These are phyloP conservation scores for Yarrowia bubula DNA, from an alignment of 805 yeast genomes.

Conservation along the genomic window DNA sequence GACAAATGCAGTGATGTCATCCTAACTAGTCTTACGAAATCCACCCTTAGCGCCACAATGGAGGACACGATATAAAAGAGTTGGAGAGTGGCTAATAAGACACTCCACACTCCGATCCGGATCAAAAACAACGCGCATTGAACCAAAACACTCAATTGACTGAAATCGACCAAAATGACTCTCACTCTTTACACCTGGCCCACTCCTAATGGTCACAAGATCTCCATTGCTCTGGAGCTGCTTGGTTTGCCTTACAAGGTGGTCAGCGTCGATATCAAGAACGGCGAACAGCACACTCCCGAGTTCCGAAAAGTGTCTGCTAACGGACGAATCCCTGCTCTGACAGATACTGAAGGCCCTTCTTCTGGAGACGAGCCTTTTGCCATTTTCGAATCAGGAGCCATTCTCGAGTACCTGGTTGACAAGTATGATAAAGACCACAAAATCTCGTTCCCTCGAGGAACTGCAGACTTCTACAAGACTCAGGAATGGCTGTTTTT, in stretches of 20 bases:
- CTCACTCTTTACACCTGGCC: constrained; percentile 46
- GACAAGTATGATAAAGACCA: constrained; percentile 60
- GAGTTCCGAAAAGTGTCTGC: constrained; percentile 60
- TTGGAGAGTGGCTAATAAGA: background rate
- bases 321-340: constrained; percentile 62
- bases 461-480: constrained; percentile 47
- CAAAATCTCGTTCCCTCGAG: constrained; percentile 42
- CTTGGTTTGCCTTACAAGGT: constrained; percentile 41
- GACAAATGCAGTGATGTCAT: constrained; percentile 5
- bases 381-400: constrained; percentile 55
- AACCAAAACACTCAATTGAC: background rate
- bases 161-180: background rate
- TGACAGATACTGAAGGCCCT: constrained; percentile 36
- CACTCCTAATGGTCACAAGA: constrained; percentile 47
- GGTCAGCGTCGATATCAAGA: constrained; percentile 44
- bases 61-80: background rate
- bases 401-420: constrained; percentile 57
- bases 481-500: constrained; percentile 50
- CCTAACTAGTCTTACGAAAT: background rate
- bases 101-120: background rate
- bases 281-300: constrained; percentile 51
- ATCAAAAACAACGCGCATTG: no score
- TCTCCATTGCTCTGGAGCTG: constrained; percentile 41
- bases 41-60: background rate
- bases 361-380: constrained; percentile 31